A percentile compares a stretch with the other conserved stretches of the same genome.
Conservation (phyloP, 768 basidiomycete species). For the Xerocomellus dryophilus region DNA sequence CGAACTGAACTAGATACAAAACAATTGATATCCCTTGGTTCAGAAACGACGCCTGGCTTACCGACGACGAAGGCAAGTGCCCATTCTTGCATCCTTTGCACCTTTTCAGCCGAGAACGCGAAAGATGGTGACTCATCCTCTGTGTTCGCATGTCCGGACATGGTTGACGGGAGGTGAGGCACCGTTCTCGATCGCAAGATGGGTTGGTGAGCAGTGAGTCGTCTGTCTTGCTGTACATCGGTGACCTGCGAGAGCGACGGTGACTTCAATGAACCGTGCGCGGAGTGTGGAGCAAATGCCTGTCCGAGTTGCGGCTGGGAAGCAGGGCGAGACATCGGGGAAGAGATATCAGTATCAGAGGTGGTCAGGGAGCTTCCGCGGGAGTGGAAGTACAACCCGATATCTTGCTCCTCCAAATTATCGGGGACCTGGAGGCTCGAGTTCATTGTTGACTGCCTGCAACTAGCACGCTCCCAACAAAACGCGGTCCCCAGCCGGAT, state of each 20-base stretch:
- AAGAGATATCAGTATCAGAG: slow-evolving; percentile 27
- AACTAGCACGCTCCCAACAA: background rate
- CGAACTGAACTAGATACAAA: slow-evolving; percentile 68
- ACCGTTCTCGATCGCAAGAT: slow-evolving; percentile 47
- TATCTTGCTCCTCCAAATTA: slow-evolving; percentile 30
- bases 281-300: background rate
- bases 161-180: slow-evolving; percentile 36
- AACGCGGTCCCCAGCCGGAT: background rate
- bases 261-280: slow-evolving; percentile 27
- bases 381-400: slow-evolving; percentile 24
- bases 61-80: slow-evolving; percentile 65
- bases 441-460: slow-evolving; percentile 6
- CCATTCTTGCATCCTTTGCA: slow-evolving; percentile 60
- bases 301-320: slow-evolving; percentile 15
- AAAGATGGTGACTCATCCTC: slow-evolving; percentile 44
- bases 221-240: slow-evolving; percentile 15
- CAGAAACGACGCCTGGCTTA: slow-evolving; percentile 27
- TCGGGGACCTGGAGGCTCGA: slow-evolving; percentile 10
- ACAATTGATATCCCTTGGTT: background rate
- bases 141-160: slow-evolving; percentile 30
- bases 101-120: slow-evolving; percentile 45
- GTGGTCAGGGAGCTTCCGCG: slow-evolving; percentile 22
- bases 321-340: slow-evolving; percentile 13
- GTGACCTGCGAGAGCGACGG: slow-evolving; percentile 34
- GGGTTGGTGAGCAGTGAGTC: slow-evolving; percentile 18